Evolutionary conservation across 306 rosid species (phyloP).

Genomic region (Lagenaria siceraria): DNA sequence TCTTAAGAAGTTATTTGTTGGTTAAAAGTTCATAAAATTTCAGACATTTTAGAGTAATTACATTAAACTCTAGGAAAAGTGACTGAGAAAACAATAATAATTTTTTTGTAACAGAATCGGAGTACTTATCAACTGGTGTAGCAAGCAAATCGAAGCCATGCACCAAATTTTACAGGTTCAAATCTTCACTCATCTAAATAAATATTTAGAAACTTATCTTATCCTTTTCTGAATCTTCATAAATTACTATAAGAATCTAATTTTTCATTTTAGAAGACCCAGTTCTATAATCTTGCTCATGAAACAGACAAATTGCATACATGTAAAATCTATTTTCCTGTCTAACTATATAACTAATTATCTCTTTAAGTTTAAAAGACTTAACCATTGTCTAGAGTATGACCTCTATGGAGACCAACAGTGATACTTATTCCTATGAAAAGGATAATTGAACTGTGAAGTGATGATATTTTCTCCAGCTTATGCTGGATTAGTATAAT

Average conservation of each 20-base stretch:
- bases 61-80: constrained; percentile 24
- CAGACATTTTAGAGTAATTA: constrained; percentile 1
- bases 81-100: constrained; percentile 62
- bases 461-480: background rate
- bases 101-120: constrained; percentile 94
- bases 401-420: background rate
- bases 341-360: background rate
- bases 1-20: constrained; percentile 9
- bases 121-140: constrained; percentile 73
- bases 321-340: background rate
- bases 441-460: background rate
- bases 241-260: constrained; percentile 20
- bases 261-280: constrained; percentile 17
- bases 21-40: background rate
- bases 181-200: constrained; percentile 51
- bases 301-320: constrained; percentile 6
- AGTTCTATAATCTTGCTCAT: constrained; percentile 20
- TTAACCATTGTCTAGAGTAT: background rate
- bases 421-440: background rate
- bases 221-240: constrained; percentile 7
- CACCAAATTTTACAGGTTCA: constrained; percentile 99
- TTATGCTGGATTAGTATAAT: background rate
- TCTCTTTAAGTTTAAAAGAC: background rate
- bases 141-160: constrained; percentile 99
- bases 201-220: constrained; percentile 20